A percentile compares a stretch with the other conserved stretches of the same genome.
These are phyloP conservation scores for Erythrophleum fordii DNA, from an alignment of 306 rosid genomes.

Conservation along the genomic window DNA sequence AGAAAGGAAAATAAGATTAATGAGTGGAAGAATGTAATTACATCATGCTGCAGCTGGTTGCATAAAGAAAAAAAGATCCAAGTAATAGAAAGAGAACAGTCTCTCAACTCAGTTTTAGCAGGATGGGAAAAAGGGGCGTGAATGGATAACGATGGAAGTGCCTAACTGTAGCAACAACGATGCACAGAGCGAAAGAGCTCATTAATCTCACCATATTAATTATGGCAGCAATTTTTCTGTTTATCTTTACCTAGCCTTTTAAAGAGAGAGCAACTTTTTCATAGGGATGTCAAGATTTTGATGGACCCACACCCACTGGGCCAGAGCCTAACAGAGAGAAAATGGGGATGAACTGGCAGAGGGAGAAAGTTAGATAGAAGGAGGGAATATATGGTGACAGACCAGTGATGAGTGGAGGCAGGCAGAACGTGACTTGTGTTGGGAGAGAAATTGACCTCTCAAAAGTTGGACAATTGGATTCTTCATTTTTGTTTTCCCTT, in stretches of 20 bases:
- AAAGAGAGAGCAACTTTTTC: conserved; percentile 13
- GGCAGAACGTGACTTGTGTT: too few relatives aligned
- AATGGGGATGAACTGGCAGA: too few relatives aligned
- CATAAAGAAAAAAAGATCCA: neutral
- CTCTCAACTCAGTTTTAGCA: conserved; percentile 12
- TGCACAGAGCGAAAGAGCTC: conserved; percentile 1
- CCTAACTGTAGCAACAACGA: conserved; percentile 1
- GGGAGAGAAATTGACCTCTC: too few relatives aligned
- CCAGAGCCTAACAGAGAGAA: too few relatives aligned
- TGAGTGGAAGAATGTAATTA: conserved; percentile 15
- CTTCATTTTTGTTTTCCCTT: too few relatives aligned
- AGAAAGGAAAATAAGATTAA: conserved; percentile 38
- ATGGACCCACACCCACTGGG: too few relatives aligned
- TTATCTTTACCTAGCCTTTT: conserved; percentile 17
- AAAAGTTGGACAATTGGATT: too few relatives aligned
- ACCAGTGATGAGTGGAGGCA: too few relatives aligned
- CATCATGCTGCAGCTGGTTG: conserved; percentile 46
- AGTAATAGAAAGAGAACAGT: neutral
- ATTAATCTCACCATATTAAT: neutral
- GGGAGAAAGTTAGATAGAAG: too few relatives aligned
- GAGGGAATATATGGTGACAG: too few relatives aligned
- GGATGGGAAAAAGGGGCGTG: neutral
- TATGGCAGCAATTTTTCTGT: neutral
- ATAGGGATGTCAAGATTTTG: neutral
- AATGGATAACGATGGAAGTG: conserved; percentile 13